Base-by-base conservation (phyloP, 768 basidiomycete species). In the Kwoniella europaea region DNA sequence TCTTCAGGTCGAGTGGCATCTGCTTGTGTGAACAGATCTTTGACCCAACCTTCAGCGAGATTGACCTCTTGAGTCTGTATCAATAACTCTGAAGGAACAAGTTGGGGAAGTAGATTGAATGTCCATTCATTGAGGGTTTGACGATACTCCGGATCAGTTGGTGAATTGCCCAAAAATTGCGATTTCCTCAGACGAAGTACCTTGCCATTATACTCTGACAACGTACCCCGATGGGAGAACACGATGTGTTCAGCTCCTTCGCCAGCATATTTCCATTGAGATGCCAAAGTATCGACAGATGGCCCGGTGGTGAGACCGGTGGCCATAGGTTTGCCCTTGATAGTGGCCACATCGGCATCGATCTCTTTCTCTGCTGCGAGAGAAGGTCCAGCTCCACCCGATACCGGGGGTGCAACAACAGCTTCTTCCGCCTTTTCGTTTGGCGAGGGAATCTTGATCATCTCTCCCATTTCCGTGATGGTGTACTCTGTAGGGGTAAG, bases 161-260 rank as follows among this genome's bases (percentile, higher is more conserved):
- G 18, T 58, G 52, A n/a, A 67, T 68, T 50, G 24, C 59, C 63
- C 10, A 43, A 53, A 46, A 55, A 76, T 7, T 77, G 63, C 16
- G 82, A 74, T 82, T 98, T 98, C 66, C 91, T 88, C 65, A 98
- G 85, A 10, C 95, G 88, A 27, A 98, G 86, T 1, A 92, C 91
- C 52, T 85, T 92, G 10, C 88, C 88, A 62, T 87, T 82, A 80
- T 90, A 91, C 9, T 81, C 68, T 2, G 87, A 82, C 72, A 88
- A 82, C 79, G 60, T 20, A 0, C 94, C 92, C 10, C 78, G 74
- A 79, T 95, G 96, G 9, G 91, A 89, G 83, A 94, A 92, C 16
- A 98, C 93, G 74, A 93, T 88, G 6, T 92, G 91, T 20, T 93
- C 91, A 20, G 92, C 93, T n/a, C 96, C 96, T 85, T 98, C 96